These are phyloP conservation scores for Chondrus crispus DNA, from an alignment of 23 red algal species.

Conservation along the genomic window DNA sequence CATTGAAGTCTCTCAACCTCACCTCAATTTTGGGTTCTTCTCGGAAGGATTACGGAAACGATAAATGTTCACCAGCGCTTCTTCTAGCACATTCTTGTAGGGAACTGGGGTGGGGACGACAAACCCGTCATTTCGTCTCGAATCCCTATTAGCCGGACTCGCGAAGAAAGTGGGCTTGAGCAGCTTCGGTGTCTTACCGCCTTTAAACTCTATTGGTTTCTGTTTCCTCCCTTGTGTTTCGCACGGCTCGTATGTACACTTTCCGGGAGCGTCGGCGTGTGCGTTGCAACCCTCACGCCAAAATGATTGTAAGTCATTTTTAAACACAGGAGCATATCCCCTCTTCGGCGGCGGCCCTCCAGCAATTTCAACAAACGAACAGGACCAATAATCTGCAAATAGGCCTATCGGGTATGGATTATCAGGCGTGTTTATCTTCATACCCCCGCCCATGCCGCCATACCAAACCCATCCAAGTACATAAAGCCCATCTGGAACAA, in stretches of 20 bases:
- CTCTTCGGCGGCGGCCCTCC: background rate
- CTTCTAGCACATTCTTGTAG: background rate
- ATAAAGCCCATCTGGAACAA: constrained; percentile 42
- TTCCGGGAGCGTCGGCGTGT: constrained; percentile 6
- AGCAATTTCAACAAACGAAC: constrained; percentile 55
- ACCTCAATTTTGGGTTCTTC: no score
- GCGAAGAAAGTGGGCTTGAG: background rate
- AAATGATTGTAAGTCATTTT: constrained; percentile 12
- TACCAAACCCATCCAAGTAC: constrained; percentile 69
- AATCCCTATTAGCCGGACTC: background rate
- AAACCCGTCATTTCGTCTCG: background rate
- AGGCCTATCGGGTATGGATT: background rate
- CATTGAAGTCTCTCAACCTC: no score
- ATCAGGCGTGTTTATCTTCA: background rate
- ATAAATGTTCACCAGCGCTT: background rate
- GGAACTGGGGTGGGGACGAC: background rate
- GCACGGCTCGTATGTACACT: constrained; percentile 52
- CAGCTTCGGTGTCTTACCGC: background rate
- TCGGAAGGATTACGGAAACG: no score
- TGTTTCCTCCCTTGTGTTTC: background rate
- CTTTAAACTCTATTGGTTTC: constrained; percentile 6
- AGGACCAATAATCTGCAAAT: constrained; percentile 68
- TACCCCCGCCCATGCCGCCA: constrained; percentile 20
- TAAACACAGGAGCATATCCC: constrained; percentile 12
- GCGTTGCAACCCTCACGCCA: constrained; percentile 31